phyloP scores from a whole-genome alignment of 2,329 filamentous ascomycete species.

The Penicillium sp. region DNA sequence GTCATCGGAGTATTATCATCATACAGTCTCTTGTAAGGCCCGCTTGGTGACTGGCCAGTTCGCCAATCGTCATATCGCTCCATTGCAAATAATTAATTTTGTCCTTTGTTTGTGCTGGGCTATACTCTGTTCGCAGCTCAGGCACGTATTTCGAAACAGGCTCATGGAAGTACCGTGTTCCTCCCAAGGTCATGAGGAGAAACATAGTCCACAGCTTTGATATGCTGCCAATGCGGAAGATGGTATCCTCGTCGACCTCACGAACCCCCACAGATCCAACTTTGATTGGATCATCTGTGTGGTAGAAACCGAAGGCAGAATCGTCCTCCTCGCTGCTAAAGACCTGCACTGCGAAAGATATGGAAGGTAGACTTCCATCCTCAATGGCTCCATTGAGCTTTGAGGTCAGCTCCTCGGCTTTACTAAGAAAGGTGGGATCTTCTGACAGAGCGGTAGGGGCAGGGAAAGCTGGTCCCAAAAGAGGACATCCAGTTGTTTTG shows the following conservation, averaged over 20 bases:
- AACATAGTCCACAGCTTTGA: conserved; percentile 46
- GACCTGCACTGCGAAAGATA: conserved; percentile 42
- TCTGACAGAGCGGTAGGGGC: conserved; percentile 5
- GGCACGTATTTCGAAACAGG: conserved; percentile 28
- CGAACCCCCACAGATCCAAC: conserved; percentile 31
- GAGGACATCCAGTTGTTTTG: conserved; percentile 1
- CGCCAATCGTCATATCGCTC: conserved; percentile 36
- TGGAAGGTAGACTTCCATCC: conserved; percentile 13
- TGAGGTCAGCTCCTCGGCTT: background rate
- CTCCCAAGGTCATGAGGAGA: conserved; percentile 31
- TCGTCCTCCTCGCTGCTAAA: conserved; percentile 37
- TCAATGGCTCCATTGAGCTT: conserved; percentile 4
- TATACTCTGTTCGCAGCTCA: conserved; percentile 14
- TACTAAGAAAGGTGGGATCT: background rate
- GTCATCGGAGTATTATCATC: conserved; percentile 7
- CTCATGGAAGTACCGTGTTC: conserved; percentile 19
- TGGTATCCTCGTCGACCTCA: conserved; percentile 40
- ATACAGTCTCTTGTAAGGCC: conserved; percentile 40
- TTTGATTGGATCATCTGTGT: conserved; percentile 33
- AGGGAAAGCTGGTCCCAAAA: conserved; percentile 9
- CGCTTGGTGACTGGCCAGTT: conserved; percentile 38
- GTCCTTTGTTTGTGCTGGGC: background rate
- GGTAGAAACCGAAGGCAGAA: conserved; percentile 26
- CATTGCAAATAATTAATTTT: conserved; percentile 10
- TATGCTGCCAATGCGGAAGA: conserved; percentile 46